Conservation (phyloP, 345 rosid species). For the Barbarea vulgaris region DNA sequence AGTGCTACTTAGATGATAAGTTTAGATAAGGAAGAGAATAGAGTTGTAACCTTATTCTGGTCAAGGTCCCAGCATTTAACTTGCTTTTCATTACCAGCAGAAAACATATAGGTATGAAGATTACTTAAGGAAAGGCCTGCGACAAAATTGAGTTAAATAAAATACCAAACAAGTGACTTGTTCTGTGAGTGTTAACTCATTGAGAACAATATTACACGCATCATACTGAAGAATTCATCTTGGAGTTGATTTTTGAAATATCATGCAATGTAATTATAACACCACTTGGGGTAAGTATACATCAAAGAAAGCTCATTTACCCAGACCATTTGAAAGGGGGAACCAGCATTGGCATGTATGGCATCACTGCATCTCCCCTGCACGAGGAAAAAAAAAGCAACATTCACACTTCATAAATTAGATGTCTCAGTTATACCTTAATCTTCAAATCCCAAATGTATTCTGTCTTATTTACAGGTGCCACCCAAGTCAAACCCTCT, state of each 20-base stretch:
- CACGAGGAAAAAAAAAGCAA: conserved; percentile 29
- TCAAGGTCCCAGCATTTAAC: too few species aligned
- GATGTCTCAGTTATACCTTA: conserved; percentile 8
- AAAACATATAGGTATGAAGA: too few species aligned
- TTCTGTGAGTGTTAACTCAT: too few species aligned
- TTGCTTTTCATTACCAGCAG: too few species aligned
- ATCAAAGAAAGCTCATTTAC: conserved; percentile 49
- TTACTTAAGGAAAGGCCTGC: too few species aligned
- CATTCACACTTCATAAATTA: conserved; percentile 24
- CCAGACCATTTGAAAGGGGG: conserved; percentile 95
- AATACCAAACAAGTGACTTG: too few species aligned
- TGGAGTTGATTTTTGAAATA: background rate
- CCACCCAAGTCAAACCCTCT: conserved; percentile 15
- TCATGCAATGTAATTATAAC: conserved; percentile 18
- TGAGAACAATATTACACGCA: background rate
- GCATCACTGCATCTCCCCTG: conserved; percentile 96
- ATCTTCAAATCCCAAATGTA: conserved; percentile 5
- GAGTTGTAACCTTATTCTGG: too few species aligned
- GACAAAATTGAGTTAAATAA: too few species aligned
- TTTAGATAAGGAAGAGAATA: too few species aligned
- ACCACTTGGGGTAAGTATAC: conserved; percentile 18
- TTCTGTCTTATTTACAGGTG: conserved; percentile 5
- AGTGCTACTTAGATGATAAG: too few species aligned
- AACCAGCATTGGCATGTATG: conserved; percentile 99
- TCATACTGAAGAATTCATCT: conserved; percentile 21